These are phyloP conservation scores for Cardiospermum halicacabum DNA, from an alignment of 345 rosid species.

Conservation along the genomic window DNA sequence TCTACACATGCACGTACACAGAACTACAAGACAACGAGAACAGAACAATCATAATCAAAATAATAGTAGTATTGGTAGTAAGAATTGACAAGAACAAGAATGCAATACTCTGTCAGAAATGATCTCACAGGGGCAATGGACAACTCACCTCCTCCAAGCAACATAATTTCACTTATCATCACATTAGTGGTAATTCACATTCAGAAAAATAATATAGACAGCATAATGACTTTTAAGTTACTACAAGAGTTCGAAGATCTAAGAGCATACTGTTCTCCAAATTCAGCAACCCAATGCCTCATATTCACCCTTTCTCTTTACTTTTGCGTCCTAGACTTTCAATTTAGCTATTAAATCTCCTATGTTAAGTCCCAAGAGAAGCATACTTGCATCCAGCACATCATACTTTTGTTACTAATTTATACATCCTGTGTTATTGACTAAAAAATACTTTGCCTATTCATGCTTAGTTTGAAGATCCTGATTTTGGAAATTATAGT, in stretches of 20 bases:
- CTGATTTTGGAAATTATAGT: too few relatives aligned
- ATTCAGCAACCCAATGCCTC: neutral
- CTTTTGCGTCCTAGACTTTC: neutral
- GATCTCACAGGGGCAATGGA: too few relatives aligned
- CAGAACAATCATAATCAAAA: neutral
- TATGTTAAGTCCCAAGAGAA: too few relatives aligned
- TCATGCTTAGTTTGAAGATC: too few relatives aligned
- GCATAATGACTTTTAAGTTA: neutral
- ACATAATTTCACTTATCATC: neutral
- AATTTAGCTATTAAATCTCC: neutral
- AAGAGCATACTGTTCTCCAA: neutral
- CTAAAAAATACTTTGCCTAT: too few relatives aligned
- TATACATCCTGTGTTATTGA: neutral
- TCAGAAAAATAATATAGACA: too few relatives aligned
- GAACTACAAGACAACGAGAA: neutral
- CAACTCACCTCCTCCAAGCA: neutral
- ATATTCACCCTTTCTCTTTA: neutral
- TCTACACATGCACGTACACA: neutral
- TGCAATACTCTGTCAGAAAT: neutral
- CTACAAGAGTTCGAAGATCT: neutral
- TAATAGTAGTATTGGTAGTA: neutral
- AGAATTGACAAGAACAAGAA: neutral
- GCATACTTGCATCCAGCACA: neutral
- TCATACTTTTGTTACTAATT: neutral
- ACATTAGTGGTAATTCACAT: too few relatives aligned